phyloP scores from a whole-genome alignment of 2,329 filamentous ascomycete species.

The Aspergillus versicolor region DNA sequence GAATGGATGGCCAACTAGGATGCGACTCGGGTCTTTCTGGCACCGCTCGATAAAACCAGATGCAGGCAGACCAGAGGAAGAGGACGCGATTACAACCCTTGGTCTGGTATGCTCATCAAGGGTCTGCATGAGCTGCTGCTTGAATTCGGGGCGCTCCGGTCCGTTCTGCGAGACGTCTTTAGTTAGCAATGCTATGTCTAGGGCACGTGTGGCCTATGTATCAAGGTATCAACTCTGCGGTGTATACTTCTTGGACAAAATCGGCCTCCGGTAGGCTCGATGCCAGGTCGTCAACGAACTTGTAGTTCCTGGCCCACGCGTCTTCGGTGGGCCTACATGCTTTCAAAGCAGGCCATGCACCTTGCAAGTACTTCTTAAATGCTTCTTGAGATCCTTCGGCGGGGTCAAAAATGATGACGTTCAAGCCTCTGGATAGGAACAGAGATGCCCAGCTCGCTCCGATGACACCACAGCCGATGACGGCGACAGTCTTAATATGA shows the following conservation, averaged over 20 bases:
- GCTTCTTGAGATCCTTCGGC: neutral
- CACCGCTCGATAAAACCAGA: neutral
- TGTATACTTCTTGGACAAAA: neutral
- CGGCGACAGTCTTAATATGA: neutral
- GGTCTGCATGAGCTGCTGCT: neutral
- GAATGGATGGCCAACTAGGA: neutral
- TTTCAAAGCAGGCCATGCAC: too few species aligned
- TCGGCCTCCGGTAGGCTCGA: neutral
- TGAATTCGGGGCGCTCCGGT: too few species aligned
- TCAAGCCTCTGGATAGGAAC: neutral
- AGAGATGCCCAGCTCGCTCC: neutral
- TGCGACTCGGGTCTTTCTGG: neutral
- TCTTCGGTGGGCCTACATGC: too few species aligned
- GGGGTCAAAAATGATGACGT: neutral
- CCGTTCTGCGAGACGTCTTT: too few species aligned
- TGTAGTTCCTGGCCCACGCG: too few species aligned
- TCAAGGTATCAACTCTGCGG: too few species aligned
- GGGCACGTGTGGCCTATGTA: too few species aligned
- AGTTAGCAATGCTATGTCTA: too few species aligned
- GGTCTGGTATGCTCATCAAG: neutral
- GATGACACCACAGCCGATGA: neutral
- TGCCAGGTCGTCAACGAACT: neutral
- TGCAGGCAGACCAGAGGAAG: neutral
- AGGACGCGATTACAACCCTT: neutral
- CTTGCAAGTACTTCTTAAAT: too few species aligned